Evolutionary conservation across 2,329 filamentous ascomycete species (phyloP), one percentile per base, ranked within the genome.

Genomic region (Dactylellina drechsleri): DNA sequence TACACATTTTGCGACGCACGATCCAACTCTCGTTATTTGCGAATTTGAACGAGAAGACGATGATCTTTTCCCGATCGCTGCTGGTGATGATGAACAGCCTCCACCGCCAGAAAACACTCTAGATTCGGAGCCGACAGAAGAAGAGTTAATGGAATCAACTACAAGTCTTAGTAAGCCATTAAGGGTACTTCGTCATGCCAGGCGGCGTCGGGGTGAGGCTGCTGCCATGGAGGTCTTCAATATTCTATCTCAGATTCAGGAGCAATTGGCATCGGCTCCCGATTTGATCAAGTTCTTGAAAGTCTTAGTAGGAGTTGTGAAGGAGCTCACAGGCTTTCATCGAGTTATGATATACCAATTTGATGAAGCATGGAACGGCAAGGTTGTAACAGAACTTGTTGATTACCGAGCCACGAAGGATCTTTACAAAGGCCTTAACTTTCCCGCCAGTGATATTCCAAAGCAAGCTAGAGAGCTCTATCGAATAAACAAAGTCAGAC

Each of bases 321-420:
- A 96, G 80, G 93, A 97, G 79, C 81, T 97, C 57, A 96, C 92
- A 0, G 92, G 93, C 0, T 97, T 97, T 77, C 93, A 96, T 80
- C 90, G 93, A 12, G 92, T 96, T 56, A 93, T 97, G 91, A 87
- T 97, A 1, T 97, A 96, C 79, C 92, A 96, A 81, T 97, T 97
- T 77, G 93, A 97, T 81, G 85, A 88, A 3, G 82, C 85, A 0
- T 95, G 90, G 85, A 96, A 96, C 78, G 93, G 92, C 16, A 89
- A 91, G 66, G 92, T 96, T 0, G 92, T 96, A 3, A 92, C 92
- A 0, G 93, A 97, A 80, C 84, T 96, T 10, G 91, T 96, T 7
- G 91, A 97, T 80, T 91, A 91, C 0, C 85, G 87, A 16, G 88
- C 90, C 36, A 94, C 92, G 0, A 89, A 90, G 65, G 93, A 96